Conservation (phyloP, 495 filamentous ascomycete genomes). For the Niebla homalea region DNA sequence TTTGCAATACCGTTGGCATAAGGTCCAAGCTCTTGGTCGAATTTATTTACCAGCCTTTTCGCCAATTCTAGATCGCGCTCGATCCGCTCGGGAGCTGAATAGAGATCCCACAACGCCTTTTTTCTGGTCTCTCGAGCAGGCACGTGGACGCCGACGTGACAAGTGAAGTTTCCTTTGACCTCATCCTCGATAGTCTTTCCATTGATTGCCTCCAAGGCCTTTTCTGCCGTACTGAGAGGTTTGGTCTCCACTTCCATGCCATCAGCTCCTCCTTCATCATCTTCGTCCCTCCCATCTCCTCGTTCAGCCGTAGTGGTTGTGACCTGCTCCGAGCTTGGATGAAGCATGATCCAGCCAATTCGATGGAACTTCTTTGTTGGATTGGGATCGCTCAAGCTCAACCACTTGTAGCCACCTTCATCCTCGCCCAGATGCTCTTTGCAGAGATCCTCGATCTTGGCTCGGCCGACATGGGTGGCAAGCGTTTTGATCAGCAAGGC, state of each 20-base stretch:
- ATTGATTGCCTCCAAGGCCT: constrained; percentile 82
- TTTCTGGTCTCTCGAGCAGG: constrained; percentile 76
- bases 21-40: constrained; percentile 65
- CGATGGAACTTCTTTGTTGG: constrained; percentile 92
- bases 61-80: constrained; percentile 74
- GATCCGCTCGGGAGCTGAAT: constrained; percentile 78
- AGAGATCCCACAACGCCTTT: constrained; percentile 95
- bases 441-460: constrained; percentile 83
- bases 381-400: constrained; percentile 91
- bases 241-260: constrained; percentile 30
- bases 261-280: constrained; percentile 45
- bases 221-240: constrained; percentile 48
- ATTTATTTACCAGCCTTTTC: constrained; percentile 56
- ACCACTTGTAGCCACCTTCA: constrained; percentile 78
- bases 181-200: constrained; percentile 93
- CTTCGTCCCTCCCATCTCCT: constrained; percentile 50
- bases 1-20: constrained; percentile 54
- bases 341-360: constrained; percentile 95
- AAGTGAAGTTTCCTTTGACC: constrained; percentile 84
- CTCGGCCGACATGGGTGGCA: constrained; percentile 88
- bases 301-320: constrained; percentile 25
- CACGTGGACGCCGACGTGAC: constrained; percentile 91
- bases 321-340: constrained; percentile 59
- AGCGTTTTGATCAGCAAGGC: constrained; percentile 96
- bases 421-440: constrained; percentile 79